Base-by-base conservation (phyloP, 208 protist species). In the Acanthamoeba quina region DNA sequence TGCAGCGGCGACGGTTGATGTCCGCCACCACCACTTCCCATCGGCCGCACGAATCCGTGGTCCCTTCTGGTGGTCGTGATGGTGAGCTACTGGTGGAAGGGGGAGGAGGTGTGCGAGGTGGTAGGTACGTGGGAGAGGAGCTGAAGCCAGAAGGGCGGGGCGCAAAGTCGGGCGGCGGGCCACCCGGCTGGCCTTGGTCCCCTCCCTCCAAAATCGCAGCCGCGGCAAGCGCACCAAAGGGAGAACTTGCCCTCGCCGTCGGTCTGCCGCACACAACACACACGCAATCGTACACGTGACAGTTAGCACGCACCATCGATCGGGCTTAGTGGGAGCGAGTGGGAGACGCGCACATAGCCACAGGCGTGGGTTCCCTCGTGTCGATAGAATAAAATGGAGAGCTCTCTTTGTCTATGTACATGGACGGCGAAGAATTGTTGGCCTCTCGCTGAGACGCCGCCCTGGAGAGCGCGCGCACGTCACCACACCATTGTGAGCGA, bases 401-500 rank as follows among this genome's bases (percentile, higher is more conserved):
- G 70, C 70, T 80, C 70, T 80, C 70, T 49, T 52, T 80, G 37
- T 80, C 70, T 80, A 80, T 80, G 70, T 80, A 80, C 70, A 80
- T 80, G 37, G 29, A 74, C 19, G 66, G 66, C 26, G 66, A 74
- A 19, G 66, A 41, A 17, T 80, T 80, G 70, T 49, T 80, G 19
- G 13, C 37, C 17, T 80, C 70, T 80, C 70, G 70, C 13, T 49
- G 70, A 7, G 70, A 5, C 5, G 70, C 34, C 31, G 41, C 37
- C 37, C 70, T 80, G 52, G 9, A 70, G 11, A 11, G 24, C 44
- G 44, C 44, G 44, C 44, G 44, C 44, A 47, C 44, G 44, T n/a
- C 5, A 70, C 29, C n/a, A 74, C 66, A n/a, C 49, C 49, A 54
- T 60, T 15, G 56, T 24, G 56, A 66, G 54, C 54, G 13, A 13